Conservation (phyloP, 2,329 filamentous ascomycete species). For the Dissoconium aciculare region DNA sequence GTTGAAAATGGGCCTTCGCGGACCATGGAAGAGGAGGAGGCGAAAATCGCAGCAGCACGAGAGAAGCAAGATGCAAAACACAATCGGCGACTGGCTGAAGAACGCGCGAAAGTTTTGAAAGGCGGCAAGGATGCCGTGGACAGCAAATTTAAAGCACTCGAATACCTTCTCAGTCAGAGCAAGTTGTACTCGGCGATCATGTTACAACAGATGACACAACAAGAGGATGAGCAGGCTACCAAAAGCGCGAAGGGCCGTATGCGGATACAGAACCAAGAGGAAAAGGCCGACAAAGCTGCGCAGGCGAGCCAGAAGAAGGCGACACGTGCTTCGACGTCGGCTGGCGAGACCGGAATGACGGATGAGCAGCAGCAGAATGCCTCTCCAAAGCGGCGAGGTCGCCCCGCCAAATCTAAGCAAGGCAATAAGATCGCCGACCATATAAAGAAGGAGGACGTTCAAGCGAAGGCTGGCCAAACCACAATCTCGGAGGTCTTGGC, state of each 20-base stretch:
- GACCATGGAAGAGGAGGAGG: constrained; percentile 33
- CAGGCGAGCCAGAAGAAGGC: constrained; percentile 33
- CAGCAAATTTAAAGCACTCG: constrained; percentile 37
- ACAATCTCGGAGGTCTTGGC: constrained; percentile 43
- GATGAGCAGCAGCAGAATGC: constrained; percentile 8
- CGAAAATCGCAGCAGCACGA: constrained; percentile 29
- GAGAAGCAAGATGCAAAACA: constrained; percentile 32
- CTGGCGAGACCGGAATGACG: constrained; percentile 14
- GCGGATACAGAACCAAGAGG: constrained; percentile 31
- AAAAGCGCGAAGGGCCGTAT: constrained; percentile 33
- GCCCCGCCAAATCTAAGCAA: constrained; percentile 22
- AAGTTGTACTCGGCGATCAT: constrained; percentile 39
- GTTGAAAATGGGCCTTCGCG: no score
- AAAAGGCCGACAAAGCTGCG: constrained; percentile 33
- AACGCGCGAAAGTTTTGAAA: constrained; percentile 33
- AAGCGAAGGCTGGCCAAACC: constrained; percentile 37
- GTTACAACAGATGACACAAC: constrained; percentile 38
- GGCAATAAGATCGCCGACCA: constrained; percentile 41
- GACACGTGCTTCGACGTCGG: constrained; percentile 24
- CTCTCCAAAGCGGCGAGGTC: constrained; percentile 18
- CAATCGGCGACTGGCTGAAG: constrained; percentile 29
- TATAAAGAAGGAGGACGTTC: constrained; percentile 44
- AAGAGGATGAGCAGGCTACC: constrained; percentile 34
- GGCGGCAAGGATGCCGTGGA: constrained; percentile 33
- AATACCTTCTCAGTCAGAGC: constrained; percentile 38